Evolutionary conservation across 108 stramenopile genomes (phyloP).

Genomic region (Cyclotella choctawhatcheeana): DNA sequence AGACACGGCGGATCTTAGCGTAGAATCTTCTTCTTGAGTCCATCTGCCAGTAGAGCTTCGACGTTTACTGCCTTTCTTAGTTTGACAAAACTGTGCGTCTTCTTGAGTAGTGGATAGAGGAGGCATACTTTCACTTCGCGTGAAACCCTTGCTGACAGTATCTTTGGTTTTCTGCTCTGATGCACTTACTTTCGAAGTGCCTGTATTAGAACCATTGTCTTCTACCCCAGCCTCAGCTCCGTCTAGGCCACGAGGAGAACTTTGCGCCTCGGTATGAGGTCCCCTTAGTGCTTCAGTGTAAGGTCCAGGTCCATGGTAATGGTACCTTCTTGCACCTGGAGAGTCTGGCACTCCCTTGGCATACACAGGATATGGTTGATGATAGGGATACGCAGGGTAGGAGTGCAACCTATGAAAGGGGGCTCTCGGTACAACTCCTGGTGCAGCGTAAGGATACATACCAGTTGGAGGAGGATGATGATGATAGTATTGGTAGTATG

Average conservation of each 20-base stretch:
- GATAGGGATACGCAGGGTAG: constrained; percentile 21
- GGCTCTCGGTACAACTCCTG: constrained; percentile 3
- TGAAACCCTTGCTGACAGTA: neutral
- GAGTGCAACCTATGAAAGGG: constrained; percentile 18
- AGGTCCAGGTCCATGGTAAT: constrained; percentile 13
- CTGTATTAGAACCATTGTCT: neutral
- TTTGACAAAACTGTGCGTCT: constrained; percentile 31
- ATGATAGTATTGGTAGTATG: constrained; percentile 13
- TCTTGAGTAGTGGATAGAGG: constrained; percentile 3
- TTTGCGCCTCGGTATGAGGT: constrained; percentile 7
- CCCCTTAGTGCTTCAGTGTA: constrained; percentile 12
- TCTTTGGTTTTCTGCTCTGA: neutral
- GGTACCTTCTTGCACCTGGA: neutral
- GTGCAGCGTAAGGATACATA: neutral
- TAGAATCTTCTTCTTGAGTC: constrained; percentile 82
- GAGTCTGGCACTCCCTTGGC: neutral
- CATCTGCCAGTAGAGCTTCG: constrained; percentile 89
- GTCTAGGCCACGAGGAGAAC: constrained; percentile 3
- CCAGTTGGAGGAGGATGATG: constrained; percentile 1
- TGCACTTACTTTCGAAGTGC: neutral
- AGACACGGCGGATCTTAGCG: constrained; percentile 83
- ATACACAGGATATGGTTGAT: constrained; percentile 5
- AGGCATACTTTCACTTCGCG: neutral
- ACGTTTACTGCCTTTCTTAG: constrained; percentile 60
- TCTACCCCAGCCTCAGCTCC: neutral